Conservation (phyloP, 495 filamentous ascomycete genomes). For the Trichoderma asperelloides region DNA sequence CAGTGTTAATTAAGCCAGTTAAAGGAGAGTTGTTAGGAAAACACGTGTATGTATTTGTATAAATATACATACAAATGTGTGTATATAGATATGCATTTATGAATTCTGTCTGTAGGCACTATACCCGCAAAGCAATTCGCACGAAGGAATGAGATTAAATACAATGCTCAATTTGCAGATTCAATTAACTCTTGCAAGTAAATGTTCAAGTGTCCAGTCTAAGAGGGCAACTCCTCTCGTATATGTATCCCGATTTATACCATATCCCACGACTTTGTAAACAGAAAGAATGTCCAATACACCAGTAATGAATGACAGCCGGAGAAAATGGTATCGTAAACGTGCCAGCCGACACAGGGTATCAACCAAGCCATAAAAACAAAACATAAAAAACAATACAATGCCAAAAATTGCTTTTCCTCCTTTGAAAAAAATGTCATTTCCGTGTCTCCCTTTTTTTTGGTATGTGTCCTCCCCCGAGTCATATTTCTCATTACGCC, state of each 20-base stretch:
- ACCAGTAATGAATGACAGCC: slow-evolving; percentile 1
- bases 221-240: neutral
- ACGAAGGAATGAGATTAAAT: neutral
- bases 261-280: slow-evolving; percentile 3
- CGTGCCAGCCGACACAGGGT: slow-evolving; percentile 3
- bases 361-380: slow-evolving; percentile 6
- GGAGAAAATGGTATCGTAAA: slow-evolving; percentile 7
- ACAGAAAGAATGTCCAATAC: slow-evolving; percentile 1
- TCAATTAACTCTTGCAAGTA: neutral
- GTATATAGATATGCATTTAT: neutral
- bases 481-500: neutral
- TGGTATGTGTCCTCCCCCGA: neutral
- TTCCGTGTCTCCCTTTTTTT: neutral
- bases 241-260: neutral
- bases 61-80: neutral
- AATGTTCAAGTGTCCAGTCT: neutral
- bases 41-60: neutral
- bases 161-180: neutral
- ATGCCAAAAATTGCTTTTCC: neutral
- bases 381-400: neutral
- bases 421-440: neutral
- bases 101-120: neutral
- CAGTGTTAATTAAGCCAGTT: neutral
- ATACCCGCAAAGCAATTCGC: neutral
- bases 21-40: neutral